These are phyloP conservation scores for Ambrosia trifida DNA, from an alignment of 129 eudicot genomes.

Conservation along the genomic window DNA sequence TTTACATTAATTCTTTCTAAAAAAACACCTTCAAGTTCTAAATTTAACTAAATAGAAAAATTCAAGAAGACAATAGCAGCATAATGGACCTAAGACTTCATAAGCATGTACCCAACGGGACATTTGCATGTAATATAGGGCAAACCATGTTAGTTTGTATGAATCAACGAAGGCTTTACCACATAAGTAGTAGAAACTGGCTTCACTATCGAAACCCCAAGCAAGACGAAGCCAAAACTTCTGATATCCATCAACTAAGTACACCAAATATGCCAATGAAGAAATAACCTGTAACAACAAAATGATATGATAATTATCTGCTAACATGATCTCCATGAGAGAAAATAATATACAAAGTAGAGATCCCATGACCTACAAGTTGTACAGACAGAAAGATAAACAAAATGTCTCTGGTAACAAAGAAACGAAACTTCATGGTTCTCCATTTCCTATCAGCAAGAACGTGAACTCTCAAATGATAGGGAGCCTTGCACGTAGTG, in stretches of 20 bases:
- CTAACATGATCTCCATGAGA: not conserved
- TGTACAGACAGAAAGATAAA: slow-evolving; percentile 91
- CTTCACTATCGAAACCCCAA: slow-evolving; percentile 84
- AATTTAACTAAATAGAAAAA: slow-evolving; percentile 3
- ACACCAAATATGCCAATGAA: slow-evolving; percentile 71
- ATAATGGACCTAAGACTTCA: slow-evolving; percentile 11
- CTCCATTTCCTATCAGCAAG: slow-evolving; percentile 97
- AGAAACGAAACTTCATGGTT: slow-evolving; percentile 93
- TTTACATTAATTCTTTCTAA: not conserved
- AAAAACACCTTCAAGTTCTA: slow-evolving; percentile 1
- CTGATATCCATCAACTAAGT: slow-evolving; percentile 70
- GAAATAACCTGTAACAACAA: slow-evolving; percentile 67
- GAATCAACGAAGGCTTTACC: slow-evolving; percentile 50
- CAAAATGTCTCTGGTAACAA: slow-evolving; percentile 92
- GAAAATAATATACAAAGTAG: slow-evolving; percentile 8
- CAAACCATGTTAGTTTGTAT: not conserved
- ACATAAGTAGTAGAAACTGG: slow-evolving; percentile 84
- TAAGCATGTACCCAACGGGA: not conserved
- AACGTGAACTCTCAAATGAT: slow-evolving; percentile 89
- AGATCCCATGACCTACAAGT: slow-evolving; percentile 58
- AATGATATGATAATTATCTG: not conserved
- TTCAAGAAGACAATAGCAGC: not conserved
- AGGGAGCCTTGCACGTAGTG: slow-evolving; percentile 99
- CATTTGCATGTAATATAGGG: slow-evolving; percentile 2
- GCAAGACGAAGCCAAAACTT: slow-evolving; percentile 81